Conservation (phyloP, 306 rosid genomes). For the Dryas octopetala region DNA sequence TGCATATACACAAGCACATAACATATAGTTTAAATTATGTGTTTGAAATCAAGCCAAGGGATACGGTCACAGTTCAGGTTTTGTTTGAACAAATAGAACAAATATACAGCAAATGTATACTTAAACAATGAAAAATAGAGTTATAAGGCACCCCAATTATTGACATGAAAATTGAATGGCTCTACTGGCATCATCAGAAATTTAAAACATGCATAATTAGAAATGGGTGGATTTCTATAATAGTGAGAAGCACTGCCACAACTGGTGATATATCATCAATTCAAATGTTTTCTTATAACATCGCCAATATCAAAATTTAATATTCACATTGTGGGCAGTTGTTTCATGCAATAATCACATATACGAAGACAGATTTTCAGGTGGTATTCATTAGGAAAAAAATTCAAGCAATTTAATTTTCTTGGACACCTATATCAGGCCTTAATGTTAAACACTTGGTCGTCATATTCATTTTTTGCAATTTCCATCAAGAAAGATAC, state of each 20-base stretch:
- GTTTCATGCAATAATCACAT: too few relatives aligned
- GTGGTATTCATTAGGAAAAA: background rate
- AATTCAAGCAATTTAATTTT: background rate
- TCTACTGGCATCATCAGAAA: background rate
- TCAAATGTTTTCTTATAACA: too few relatives aligned
- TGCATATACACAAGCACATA: constrained; percentile 34
- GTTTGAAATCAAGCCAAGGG: background rate
- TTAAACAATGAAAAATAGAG: too few relatives aligned
- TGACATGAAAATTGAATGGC: background rate
- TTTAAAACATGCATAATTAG: background rate
- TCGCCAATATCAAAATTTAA: too few relatives aligned
- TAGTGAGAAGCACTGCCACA: too few relatives aligned
- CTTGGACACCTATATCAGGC: background rate
- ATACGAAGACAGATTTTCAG: background rate
- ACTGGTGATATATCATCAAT: too few relatives aligned
- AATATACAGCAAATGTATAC: background rate
- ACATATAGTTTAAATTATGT: constrained; percentile 12
- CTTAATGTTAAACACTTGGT: background rate
- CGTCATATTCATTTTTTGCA: too few relatives aligned
- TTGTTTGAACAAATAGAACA: background rate
- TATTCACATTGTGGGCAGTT: too few relatives aligned
- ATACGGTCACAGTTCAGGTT: background rate
- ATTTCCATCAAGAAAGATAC: background rate
- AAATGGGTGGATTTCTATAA: background rate
- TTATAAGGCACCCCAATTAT: background rate